Evolutionary conservation across 805 yeast genomes (phyloP).

Genomic region (Saturnispora serradocipensis): DNA sequence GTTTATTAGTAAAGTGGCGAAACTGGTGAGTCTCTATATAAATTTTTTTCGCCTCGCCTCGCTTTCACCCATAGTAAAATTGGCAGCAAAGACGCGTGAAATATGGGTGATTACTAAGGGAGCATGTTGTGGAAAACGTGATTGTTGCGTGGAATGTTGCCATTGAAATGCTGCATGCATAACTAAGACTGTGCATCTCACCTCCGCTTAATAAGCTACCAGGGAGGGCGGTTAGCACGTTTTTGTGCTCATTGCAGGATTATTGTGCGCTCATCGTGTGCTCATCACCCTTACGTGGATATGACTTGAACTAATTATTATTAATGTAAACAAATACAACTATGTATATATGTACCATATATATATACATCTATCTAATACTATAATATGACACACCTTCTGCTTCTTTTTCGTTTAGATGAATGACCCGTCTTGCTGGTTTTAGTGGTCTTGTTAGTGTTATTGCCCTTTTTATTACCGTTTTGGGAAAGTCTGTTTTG

Average conservation of each 20-base stretch:
- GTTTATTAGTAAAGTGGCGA: background rate
- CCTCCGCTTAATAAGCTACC: no score
- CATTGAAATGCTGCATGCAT: no score
- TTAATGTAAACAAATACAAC: background rate
- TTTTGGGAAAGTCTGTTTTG: background rate
- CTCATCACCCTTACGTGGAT: background rate
- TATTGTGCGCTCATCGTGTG: background rate
- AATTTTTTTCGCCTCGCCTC: background rate
- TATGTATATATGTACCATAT: background rate
- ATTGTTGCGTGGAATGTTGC: background rate
- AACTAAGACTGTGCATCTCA: no score
- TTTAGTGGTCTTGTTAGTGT: background rate
- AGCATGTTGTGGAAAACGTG: background rate
- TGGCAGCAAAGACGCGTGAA: background rate
- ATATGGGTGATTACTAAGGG: background rate
- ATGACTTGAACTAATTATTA: background rate
- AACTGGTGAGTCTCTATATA: background rate
- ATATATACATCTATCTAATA: background rate
- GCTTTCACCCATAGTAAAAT: background rate
- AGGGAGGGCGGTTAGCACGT: no score
- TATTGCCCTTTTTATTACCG: background rate
- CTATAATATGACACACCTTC: conserved; percentile 5
- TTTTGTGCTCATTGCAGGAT: background rate
- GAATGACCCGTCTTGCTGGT: background rate
- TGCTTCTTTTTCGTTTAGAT: background rate